Base-by-base conservation (phyloP, 306 rosid genomes). In the Vigna radiata region DNA sequence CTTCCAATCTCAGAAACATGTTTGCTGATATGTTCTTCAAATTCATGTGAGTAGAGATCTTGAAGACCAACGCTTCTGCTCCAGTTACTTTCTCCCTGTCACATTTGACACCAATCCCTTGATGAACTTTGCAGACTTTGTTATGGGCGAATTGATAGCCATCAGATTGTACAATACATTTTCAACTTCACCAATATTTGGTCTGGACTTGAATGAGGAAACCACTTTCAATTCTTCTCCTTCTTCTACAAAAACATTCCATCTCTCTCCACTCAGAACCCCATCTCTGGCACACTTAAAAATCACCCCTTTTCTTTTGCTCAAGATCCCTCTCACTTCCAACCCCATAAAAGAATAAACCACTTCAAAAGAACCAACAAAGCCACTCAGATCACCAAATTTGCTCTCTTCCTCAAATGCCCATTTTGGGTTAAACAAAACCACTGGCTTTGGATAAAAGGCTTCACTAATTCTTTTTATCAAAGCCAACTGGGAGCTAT, bases 171-270 rank as follows among this genome's bases (percentile, higher is more conserved):
- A 92, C 86, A 96, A 72, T 18, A 92, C 97, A 84, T 60, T 91
- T 90, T 92, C 97, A 69, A 96, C 97, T 80, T 96, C 97, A 9
- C 52, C 84, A 27, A 91, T 87, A 2, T 88, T 86, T 54, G 94
- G 97, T 73, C 97, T 83, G 0, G 77, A 47, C 82, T 86, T 90
- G 80, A 95, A 91, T 17, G 80, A 84, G 1, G 96, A 88, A 72
- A 89, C 72, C 37, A 81, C 78, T 80, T 86, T 96, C 78, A 92
- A 11, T 63, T 85, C 89, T 29, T 86, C 97, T 55, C 77, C 90
- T 82, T 88, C 97, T 88, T 96, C 98, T 16, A 96, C 99, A 88
- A 86, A 79, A 84, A 92, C 93, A 61, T 75, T 70, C 97, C 98
- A 92, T 56, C 48, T 91, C 82, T 85, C 86, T 76, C 97, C 96